A percentile compares a stretch with the other conserved stretches of the same genome.
phyloP scores from a whole-genome alignment of 2,329 filamentous ascomycete species.

The Didymella lethalis region DNA sequence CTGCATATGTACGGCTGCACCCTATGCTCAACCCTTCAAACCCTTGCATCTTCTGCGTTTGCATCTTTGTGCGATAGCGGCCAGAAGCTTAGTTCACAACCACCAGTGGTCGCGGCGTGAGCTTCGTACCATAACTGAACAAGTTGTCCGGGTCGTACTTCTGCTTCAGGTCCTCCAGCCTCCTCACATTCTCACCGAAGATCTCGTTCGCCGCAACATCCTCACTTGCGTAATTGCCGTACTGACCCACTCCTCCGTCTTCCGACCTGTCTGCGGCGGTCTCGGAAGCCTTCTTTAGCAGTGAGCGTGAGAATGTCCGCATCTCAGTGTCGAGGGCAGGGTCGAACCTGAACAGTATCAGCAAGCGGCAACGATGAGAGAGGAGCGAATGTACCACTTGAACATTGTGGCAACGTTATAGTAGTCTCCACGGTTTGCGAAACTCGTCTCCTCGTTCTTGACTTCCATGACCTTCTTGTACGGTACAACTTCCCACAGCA shows the following conservation, averaged over 20 bases:
- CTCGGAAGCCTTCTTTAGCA: conserved; percentile 39
- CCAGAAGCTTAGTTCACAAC: conserved; percentile 25
- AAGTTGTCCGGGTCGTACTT: conserved; percentile 48
- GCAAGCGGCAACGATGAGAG: neutral
- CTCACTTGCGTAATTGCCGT: conserved; percentile 46
- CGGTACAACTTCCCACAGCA: conserved; percentile 43
- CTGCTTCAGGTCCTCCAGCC: conserved; percentile 43
- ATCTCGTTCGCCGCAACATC: conserved; percentile 41
- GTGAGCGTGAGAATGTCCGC: conserved; percentile 33
- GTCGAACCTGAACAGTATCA: conserved; percentile 31
- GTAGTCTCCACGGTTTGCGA: conserved; percentile 44
- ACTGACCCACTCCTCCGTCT: conserved; percentile 40
- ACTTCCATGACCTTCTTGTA: conserved; percentile 38
- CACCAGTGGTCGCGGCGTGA: conserved; percentile 32
- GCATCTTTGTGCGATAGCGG: neutral
- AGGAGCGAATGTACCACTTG: conserved; percentile 36
- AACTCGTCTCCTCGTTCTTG: conserved; percentile 35
- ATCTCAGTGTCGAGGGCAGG: conserved; percentile 37
- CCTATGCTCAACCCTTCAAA: neutral
- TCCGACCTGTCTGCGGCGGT: conserved; percentile 29
- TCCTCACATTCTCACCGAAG: conserved; percentile 45
- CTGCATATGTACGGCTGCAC: neutral
- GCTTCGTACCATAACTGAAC: conserved; percentile 40
- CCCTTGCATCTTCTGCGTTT: neutral
- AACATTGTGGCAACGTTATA: conserved; percentile 45